These are phyloP conservation scores for Scedosporium minutisporum DNA, from an alignment of 2,329 filamentous ascomycete species.

Conservation along the genomic window DNA sequence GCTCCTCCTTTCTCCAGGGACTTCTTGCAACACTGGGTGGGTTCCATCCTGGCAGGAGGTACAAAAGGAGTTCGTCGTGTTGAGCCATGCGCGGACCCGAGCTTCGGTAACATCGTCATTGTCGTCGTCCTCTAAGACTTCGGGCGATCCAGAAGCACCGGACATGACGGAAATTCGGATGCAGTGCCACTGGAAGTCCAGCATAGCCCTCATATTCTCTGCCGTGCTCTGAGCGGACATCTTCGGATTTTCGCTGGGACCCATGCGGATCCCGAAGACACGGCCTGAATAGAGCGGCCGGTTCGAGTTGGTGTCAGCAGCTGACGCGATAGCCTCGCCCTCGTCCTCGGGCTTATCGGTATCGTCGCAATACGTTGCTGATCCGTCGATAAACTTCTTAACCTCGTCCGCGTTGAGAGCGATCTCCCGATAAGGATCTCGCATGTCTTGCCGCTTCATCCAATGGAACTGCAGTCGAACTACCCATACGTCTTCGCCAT, in stretches of 20 bases:
- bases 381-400: background rate
- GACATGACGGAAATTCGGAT: background rate
- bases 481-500: background rate
- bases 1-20: no score
- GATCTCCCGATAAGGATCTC: background rate
- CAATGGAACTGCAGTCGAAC: background rate
- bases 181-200: background rate
- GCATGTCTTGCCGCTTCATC: background rate
- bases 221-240: background rate
- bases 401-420: background rate
- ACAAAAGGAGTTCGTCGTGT: background rate
- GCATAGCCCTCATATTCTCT: background rate
- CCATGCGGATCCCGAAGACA: background rate
- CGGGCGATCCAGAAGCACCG: background rate
- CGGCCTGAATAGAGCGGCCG: background rate
- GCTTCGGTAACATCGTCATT: background rate
- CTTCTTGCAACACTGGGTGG: background rate
- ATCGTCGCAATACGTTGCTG: background rate
- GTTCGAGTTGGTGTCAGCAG: background rate
- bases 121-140: background rate
- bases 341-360: background rate
- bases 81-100: constrained; percentile 2
- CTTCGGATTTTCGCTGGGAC: background rate
- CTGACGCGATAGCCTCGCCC: background rate
- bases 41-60: background rate